Base-by-base conservation (phyloP, 108 stramenopile genomes). In the Seminavis robusta region DNA sequence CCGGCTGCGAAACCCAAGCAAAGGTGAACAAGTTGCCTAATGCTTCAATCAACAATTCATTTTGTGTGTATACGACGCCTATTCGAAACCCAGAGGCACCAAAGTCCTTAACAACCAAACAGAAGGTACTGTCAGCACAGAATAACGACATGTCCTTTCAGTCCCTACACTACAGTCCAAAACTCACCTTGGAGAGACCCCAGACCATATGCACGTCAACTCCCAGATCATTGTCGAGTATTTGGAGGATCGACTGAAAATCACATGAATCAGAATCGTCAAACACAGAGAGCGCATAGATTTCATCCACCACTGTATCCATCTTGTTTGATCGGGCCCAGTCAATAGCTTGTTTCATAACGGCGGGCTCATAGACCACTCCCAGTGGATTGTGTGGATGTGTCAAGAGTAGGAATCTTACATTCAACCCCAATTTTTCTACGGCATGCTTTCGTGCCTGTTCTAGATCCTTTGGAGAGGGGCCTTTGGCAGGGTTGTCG, bases 351-450 rank as follows among this genome's bases (percentile, higher is more conserved):
- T 60, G 59, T 31, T 58, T 41, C 28, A 93, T 67, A 11, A 66
- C 55, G 16, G 74, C 67, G 2, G 76, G 68, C n/a, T 53, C 28
- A 48, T 91, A 88, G 40, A 80, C 67, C 9, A 74, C 63, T 4
- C 88, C 94, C 39, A 93, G 68, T n/a, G 94, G 94, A 59, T 93
- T 95, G 63, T 88, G 73, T 10, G 94, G 94, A 46, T 93, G 90
- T 25, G 86, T 87, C 11, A 95, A 61, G 41, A 95, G 59, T 0
- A 95, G 59, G 20, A 88, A 79, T 33, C 64, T 73, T 15, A 73
- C 77, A 59, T 76, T 76, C 40, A 83, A 47, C 20, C 85, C 84
- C 54, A 67, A 59, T 42, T 66, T 37, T 46, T 34, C 30, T 16
- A 28, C 25, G 42, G n/a, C 39, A 57, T 4, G 2, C 0, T 15